Base-by-base conservation (phyloP, 805 yeast genomes). In the Spathaspora girioi region DNA sequence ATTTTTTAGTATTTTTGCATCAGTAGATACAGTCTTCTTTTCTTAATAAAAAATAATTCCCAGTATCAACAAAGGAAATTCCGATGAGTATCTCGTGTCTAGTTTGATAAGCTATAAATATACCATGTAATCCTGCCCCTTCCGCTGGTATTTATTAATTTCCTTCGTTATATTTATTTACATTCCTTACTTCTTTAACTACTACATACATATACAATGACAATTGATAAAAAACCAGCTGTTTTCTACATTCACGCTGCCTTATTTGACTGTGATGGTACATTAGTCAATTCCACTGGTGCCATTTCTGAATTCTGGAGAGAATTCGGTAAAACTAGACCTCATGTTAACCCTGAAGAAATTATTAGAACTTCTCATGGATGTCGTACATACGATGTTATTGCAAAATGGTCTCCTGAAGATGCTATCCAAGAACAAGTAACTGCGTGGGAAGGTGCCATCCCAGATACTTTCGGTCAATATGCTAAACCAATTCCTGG, bases 211-310 rank as follows among this genome's bases (percentile, higher is more conserved):
- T 3, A 35, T n/a, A 65, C 20, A 48, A 68, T 69, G 73, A 69
- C 74, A 40, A 53, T 62, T 46, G 62, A 60, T 53, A 71, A 72
- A 62, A 73, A 72, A 65, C 77, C 77, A 41, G 77, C 76, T 58
- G 59, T 66, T 55, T 73, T 73, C 56, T 63, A 69, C 63, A 71
- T 71, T 55, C 64, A 73, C 61, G 78, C 77, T 56, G 78, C 78
- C 48, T 79, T 87, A 56, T 89, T 89, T 69, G 96, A 89, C 71
- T 83, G 91, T 49, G 96, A 89, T 66, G 96, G 96, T 49, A 89
- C 96, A 27, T 75, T 89, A 63, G 89, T 89, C 65, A 83, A 86
- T 67, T 87, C 96, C 41, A 89, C 92, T 53, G 83, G 82, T 50
- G 89, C 94, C 53, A 88, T 89, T 55, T 89, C 87, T 63, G 86